phyloP scores from a whole-genome alignment of 2,329 filamentous ascomycete genomes.

The Aureobasidium sp. region DNA sequence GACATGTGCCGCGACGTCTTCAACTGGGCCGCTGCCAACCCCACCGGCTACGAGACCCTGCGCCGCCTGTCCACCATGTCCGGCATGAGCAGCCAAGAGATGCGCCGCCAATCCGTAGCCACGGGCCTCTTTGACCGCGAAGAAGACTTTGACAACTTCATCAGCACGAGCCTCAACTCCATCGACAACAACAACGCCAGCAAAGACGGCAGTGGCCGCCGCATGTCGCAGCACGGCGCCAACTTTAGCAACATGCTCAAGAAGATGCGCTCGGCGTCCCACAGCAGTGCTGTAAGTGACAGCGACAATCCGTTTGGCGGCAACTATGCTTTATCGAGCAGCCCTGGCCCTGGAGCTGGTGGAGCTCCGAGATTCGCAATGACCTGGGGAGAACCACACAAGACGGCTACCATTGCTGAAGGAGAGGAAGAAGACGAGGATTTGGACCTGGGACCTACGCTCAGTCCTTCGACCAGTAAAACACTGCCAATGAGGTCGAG shows the following conservation, averaged over 20 bases:
- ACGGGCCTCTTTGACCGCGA: slow-evolving; percentile 8
- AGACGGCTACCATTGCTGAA: background rate
- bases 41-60: slow-evolving; percentile 11
- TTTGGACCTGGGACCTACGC: background rate
- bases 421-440: background rate
- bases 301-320: background rate
- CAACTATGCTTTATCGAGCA: background rate
- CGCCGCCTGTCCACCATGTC: slow-evolving; percentile 9
- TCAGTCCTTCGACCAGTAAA: background rate
- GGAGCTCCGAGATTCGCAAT: background rate
- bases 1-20: slow-evolving; percentile 16
- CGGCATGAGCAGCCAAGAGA: background rate
- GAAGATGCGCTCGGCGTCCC: background rate
- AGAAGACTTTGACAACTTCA: slow-evolving; percentile 13
- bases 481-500: background rate
- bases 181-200: background rate
- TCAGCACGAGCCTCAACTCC: background rate
- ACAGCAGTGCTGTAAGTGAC: background rate
- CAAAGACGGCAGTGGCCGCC: background rate
- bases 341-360: background rate
- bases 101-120: background rate
- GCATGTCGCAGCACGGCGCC: background rate
- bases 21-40: slow-evolving; percentile 14
- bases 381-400: background rate
- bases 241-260: slow-evolving; percentile 6